Percentiles rank a stretch among this genome's conserved stretches.
Conservation (phyloP, 495 filamentous ascomycete genomes). For the Aspergillus taichungensis region DNA sequence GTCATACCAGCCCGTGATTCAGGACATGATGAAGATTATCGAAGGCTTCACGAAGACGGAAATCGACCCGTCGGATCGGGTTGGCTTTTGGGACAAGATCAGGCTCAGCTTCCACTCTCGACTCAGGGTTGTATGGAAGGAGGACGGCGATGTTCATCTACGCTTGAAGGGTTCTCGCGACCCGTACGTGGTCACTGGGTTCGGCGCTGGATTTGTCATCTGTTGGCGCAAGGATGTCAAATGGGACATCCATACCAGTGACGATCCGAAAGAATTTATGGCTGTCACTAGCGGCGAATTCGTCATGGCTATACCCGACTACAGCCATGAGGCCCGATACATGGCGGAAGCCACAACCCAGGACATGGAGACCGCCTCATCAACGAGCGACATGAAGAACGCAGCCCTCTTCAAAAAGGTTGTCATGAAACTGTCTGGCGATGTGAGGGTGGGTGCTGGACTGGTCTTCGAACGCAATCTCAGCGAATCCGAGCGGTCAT, state of each 20-base stretch:
- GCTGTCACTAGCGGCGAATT: conserved; percentile 91
- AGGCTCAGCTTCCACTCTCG: conserved; percentile 91
- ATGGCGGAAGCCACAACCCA: conserved; percentile 44
- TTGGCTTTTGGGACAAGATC: conserved; percentile 99
- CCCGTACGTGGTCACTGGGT: conserved; percentile 85
- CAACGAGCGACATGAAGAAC: conserved; percentile 57
- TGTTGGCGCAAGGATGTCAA: conserved; percentile 90
- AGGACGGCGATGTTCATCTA: conserved; percentile 91
- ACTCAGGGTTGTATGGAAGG: conserved; percentile 80
- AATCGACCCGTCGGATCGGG: conserved; percentile 83
- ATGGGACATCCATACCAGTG: conserved; percentile 71
- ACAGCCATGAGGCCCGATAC: conserved; percentile 75
- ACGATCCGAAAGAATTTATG: conserved; percentile 90
- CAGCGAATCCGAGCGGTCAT: conserved; percentile 55
- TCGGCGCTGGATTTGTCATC: conserved; percentile 93
- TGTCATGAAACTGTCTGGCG: conserved; percentile 94
- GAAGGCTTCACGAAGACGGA: conserved; percentile 96
- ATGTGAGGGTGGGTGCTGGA: conserved; percentile 82
- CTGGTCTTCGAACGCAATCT: conserved; percentile 85
- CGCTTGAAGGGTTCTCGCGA: conserved; percentile 87
- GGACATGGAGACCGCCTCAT: conserved; percentile 55
- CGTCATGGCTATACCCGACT: conserved; percentile 87
- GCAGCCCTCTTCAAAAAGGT: conserved; percentile 90
- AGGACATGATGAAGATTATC: conserved; percentile 99
- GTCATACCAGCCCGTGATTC: conserved; percentile 95